phyloP scores from a whole-genome alignment of 2,329 filamentous ascomycete genomes.

The Didymella arachidicola region DNA sequence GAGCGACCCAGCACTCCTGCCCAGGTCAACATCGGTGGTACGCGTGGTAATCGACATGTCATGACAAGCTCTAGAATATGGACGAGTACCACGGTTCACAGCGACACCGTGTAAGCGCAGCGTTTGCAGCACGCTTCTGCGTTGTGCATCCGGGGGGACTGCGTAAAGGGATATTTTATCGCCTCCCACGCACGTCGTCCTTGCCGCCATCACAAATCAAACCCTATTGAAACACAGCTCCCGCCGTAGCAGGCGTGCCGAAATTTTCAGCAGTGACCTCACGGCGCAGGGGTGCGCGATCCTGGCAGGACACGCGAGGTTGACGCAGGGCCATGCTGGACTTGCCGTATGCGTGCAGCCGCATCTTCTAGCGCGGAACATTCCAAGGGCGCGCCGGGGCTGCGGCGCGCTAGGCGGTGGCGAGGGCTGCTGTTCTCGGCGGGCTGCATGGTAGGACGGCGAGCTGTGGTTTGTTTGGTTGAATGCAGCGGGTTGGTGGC shows the following conservation, averaged over 20 bases:
- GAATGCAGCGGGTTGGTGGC: not conserved
- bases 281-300: not conserved
- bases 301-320: constrained; percentile 2
- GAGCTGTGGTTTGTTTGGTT: not conserved
- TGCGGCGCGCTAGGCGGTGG: constrained; percentile 3
- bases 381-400: constrained; percentile 3
- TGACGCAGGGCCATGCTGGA: not conserved
- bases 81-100: not conserved
- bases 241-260: not conserved
- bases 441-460: constrained; percentile 7
- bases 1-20: not conserved
- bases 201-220: too few species aligned
- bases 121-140: not conserved
- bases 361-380: not conserved
- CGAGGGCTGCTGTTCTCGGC: constrained; percentile 12
- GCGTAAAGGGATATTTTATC: too few species aligned
- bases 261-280: constrained; percentile 2
- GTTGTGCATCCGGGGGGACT: not conserved
- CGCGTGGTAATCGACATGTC: not conserved
- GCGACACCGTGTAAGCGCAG: not conserved
- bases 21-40: not conserved
- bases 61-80: not conserved
- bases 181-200: not conserved
- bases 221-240: not conserved
- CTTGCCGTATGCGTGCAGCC: not conserved